A percentile compares a stretch with the other conserved stretches of the same genome.
phyloP scores from a whole-genome alignment of 768 basidiomycete species.

The Sarcomyxa edulis region DNA sequence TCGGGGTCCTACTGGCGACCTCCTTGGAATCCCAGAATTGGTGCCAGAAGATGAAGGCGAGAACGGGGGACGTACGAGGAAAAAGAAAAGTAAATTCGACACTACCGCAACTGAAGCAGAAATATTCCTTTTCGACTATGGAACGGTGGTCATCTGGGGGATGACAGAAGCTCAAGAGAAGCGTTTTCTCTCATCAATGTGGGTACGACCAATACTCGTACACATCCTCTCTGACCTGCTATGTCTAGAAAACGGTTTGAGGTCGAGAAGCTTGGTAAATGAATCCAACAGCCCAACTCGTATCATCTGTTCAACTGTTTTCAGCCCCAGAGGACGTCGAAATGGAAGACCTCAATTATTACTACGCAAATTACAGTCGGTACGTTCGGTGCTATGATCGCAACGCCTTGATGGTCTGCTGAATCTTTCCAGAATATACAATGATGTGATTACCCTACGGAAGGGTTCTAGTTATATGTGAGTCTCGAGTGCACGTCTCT shows the following conservation, averaged over 20 bases:
- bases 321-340: conserved; percentile 83
- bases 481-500: conserved; percentile 24
- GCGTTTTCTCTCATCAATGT: conserved; percentile 88
- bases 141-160: conserved; percentile 96
- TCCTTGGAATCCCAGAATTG: conserved; percentile 75
- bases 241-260: conserved; percentile 83
- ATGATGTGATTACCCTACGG: conserved; percentile 93
- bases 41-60: conserved; percentile 29
- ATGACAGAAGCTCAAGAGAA: conserved; percentile 94
- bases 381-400: conserved; percentile 23
- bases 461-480: conserved; percentile 96
- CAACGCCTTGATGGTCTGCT: conserved; percentile 6
- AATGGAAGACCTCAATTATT: conserved; percentile 96
- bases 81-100: conserved; percentile 64
- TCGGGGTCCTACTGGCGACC: conserved; percentile 50
- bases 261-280: conserved; percentile 74
- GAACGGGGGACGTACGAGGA: conserved; percentile 26
- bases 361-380: conserved; percentile 96
- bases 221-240: conserved; percentile 5
- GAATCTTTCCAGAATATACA: conserved; percentile 71
- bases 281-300: neutral
- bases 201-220: conserved; percentile 27
- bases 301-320: conserved; percentile 4
- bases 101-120: conserved; percentile 70
- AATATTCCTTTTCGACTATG: conserved; percentile 91